Conservation (phyloP, 345 rosid species). For the Eucalyptus paniculata region DNA sequence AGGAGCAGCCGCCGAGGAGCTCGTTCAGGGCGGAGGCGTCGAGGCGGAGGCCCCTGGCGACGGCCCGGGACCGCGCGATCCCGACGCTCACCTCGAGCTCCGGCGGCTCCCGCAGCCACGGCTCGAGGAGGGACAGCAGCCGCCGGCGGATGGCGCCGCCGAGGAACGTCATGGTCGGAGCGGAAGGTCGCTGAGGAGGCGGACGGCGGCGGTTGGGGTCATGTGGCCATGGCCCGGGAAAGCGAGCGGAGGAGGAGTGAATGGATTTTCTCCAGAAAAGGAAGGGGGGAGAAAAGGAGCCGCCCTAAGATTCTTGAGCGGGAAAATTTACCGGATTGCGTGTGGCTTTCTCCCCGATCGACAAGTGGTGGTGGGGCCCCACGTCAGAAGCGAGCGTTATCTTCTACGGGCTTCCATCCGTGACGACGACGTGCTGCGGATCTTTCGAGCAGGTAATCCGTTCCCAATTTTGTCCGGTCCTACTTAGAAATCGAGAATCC, state of each 20-base stretch:
- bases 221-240: not conserved
- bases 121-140: conserved; percentile 43
- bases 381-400: not conserved
- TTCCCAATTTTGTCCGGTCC: no score
- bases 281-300: not conserved
- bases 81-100: conserved; percentile 56
- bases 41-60: conserved; percentile 32
- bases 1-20: conserved; percentile 23
- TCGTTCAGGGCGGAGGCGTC: conserved; percentile 36
- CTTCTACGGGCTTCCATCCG: not conserved
- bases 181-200: not conserved
- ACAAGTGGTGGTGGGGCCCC: not conserved
- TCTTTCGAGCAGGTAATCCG: not conserved
- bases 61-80: conserved; percentile 29
- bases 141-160: conserved; percentile 30
- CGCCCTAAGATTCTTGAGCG: not conserved
- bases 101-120: conserved; percentile 62
- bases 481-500: no score
- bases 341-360: not conserved
- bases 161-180: conserved; percentile 17
- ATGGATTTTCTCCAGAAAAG: not conserved
- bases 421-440: not conserved
- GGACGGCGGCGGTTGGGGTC: not conserved
- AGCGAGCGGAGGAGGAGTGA: not conserved
- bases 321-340: not conserved